Evolutionary conservation across 169 alveolate genomes (phyloP).

Genomic region (Haemoproteus tartakovskyi): DNA sequence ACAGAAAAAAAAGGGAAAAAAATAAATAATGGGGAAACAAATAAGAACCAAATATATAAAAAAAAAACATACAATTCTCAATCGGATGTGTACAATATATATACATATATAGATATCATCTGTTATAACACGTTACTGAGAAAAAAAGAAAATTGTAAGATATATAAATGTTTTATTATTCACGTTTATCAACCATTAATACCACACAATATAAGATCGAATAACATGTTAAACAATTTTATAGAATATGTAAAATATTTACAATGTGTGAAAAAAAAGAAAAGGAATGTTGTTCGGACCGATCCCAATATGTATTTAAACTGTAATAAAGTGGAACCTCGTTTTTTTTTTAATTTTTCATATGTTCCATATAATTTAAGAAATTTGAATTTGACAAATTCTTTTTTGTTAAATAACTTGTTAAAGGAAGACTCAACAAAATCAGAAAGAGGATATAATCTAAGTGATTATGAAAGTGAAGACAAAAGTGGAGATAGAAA

Average conservation of each 20-base stretch:
- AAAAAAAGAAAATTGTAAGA: slow-evolving; percentile 12
- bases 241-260: slow-evolving; percentile 38
- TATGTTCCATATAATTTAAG: slow-evolving; percentile 13
- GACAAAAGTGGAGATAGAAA: too few species aligned
- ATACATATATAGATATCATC: slow-evolving; percentile 28
- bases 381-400: too few species aligned
- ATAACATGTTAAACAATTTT: slow-evolving; percentile 28
- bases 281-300: background rate
- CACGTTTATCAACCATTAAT: slow-evolving; percentile 40
- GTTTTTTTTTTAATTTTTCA: slow-evolving; percentile 6
- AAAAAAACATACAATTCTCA: too few species aligned
- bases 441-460: too few species aligned
- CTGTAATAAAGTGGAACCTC: slow-evolving; percentile 32
- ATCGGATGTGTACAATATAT: slow-evolving; percentile 18
- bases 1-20: too few species aligned
- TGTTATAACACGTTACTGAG: slow-evolving; percentile 19
- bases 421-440: too few species aligned
- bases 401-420: too few species aligned
- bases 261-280: slow-evolving; percentile 2
- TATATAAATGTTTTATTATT: slow-evolving; percentile 20
- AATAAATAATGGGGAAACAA: too few species aligned
- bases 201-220: slow-evolving; percentile 47
- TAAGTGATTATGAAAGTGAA: too few species aligned
- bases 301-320: slow-evolving; percentile 49
- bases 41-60: too few species aligned